These are phyloP conservation scores for Entoloma clypeatum DNA, from an alignment of 1,284 basidiomycete genomes.

Conservation along the genomic window DNA sequence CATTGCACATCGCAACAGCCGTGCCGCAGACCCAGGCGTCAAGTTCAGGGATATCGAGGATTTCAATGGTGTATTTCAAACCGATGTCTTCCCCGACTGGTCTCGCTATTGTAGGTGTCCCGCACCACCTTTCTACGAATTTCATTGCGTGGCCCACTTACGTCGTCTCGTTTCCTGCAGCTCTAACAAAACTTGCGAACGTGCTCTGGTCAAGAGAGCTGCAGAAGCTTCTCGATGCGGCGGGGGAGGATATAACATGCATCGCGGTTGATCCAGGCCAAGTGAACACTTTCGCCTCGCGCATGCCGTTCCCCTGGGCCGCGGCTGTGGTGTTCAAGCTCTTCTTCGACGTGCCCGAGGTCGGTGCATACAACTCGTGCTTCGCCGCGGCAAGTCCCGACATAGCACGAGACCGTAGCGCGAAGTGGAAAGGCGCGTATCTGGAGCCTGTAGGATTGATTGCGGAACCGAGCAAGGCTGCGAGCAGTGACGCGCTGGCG, in stretches of 20 bases:
- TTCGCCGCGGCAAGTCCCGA: slow-evolving; percentile 45
- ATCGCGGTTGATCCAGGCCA: slow-evolving; percentile 32
- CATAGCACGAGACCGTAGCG: slow-evolving; percentile 31
- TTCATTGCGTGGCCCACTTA: neutral
- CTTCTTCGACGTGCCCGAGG: slow-evolving; percentile 35
- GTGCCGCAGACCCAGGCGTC: slow-evolving; percentile 19
- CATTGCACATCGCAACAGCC: slow-evolving; percentile 14
- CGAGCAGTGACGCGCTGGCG: slow-evolving; percentile 35
- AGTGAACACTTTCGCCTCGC: slow-evolving; percentile 39
- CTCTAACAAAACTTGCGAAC: slow-evolving; percentile 38
- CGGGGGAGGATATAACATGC: slow-evolving; percentile 22
- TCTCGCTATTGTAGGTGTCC: slow-evolving; percentile 35
- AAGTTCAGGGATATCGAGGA: slow-evolving; percentile 37
- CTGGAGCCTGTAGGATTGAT: slow-evolving; percentile 37
- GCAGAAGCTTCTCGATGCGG: slow-evolving; percentile 32
- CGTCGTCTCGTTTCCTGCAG: slow-evolving; percentile 19
- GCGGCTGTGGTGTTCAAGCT: slow-evolving; percentile 25
- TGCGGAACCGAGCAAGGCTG: slow-evolving; percentile 22
- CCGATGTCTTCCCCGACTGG: slow-evolving; percentile 24
- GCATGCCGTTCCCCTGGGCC: slow-evolving; percentile 23
- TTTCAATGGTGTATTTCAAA: slow-evolving; percentile 35
- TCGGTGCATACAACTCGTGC: slow-evolving; percentile 40
- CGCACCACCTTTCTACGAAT: neutral
- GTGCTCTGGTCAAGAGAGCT: slow-evolving; percentile 37
- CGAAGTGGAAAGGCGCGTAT: slow-evolving; percentile 45